Evolutionary conservation across 495 filamentous ascomycete species (phyloP), one percentile per base, ranked within the genome.

Genomic region (Aspergillus sclerotioniger): DNA sequence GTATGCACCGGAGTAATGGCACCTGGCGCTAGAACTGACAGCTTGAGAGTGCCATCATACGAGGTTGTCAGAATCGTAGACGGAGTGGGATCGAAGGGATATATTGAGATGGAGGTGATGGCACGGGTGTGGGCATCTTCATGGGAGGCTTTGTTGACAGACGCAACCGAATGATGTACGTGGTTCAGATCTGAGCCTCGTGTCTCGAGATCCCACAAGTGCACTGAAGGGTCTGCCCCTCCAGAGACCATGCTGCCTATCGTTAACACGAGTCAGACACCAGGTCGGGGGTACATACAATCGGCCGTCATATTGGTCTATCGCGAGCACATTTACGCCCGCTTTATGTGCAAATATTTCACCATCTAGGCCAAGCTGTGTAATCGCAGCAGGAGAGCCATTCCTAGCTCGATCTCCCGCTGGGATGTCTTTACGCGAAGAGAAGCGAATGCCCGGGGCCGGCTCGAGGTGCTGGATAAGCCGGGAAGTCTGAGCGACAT

Each of bases 101-200:
- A 96, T 73, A 95, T 95, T 2, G 82, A 89, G 39, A 96, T 72
- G 35, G 91, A 87, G 2, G 92, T 96, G 52, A 96, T 87, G 51
- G 90, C 88, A 62, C 87, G 89, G 48, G 82, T 89, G 68, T 94
- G 90, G 10, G 82, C 77, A 13, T 76, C 74, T 16, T 64, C 63
- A 41, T 77, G 65, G 16, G 76, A 73, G 8, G 72, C 73, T 60
- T 72, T 78, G 56, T 68, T 65, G n/a, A 76, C 64, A 9, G 70
- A 76, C 21, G 73, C 79, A 9, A 76, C 66, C 6, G 86, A 80
- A 8, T 65, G 72, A 61, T 84, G 84, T 3, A 74, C 76, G 64
- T 82, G 68, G 6, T 63, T 57, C n/a, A 71, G 64, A 50, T 77
- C 69, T 46, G 68, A 71, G 16, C 69, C 63, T 66, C 68, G 56